Evolutionary conservation across 139 green algal species (phyloP).

Genomic region (Chlorella vulgaris): DNA sequence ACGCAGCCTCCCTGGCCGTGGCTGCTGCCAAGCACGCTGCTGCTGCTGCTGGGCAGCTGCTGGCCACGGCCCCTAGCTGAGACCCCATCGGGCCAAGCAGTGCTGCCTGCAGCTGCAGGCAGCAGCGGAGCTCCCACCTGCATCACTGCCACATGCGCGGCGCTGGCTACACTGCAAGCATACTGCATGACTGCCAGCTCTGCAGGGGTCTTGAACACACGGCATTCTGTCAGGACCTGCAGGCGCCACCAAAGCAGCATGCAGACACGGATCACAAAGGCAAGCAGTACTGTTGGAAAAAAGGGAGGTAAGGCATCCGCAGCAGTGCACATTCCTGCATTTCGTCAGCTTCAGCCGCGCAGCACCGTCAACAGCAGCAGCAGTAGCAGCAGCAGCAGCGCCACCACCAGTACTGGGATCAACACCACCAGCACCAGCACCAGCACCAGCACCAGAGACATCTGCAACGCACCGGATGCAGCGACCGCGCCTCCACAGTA

Average conservation of each 20-base stretch:
- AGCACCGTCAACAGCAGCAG: no score
- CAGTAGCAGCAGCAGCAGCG: background rate
- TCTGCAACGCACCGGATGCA: slow-evolving; percentile 49
- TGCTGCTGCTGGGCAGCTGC: no score
- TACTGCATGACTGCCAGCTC: slow-evolving; percentile 82
- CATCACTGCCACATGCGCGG: slow-evolving; percentile 74
- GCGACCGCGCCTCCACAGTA: slow-evolving; percentile 40
- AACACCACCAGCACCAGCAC: background rate
- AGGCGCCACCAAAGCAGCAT: background rate
- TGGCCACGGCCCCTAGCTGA: no score
- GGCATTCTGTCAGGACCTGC: slow-evolving; percentile 58
- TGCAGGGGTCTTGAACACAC: slow-evolving; percentile 64
- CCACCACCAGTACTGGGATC: background rate
- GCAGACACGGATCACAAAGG: background rate
- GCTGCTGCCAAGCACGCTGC: background rate
- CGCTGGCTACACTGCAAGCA: slow-evolving; percentile 63
- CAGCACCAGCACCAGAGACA: no score
- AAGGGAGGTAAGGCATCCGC: no score
- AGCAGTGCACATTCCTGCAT: no score
- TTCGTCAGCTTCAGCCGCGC: no score
- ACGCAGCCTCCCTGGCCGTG: background rate
- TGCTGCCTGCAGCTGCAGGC: no score
- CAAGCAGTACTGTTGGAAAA: no score
- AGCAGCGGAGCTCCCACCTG: no score
- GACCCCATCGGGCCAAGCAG: no score